Conservation (phyloP, 352 stramenopile genomes). For the Elongisporangium anandrum region DNA sequence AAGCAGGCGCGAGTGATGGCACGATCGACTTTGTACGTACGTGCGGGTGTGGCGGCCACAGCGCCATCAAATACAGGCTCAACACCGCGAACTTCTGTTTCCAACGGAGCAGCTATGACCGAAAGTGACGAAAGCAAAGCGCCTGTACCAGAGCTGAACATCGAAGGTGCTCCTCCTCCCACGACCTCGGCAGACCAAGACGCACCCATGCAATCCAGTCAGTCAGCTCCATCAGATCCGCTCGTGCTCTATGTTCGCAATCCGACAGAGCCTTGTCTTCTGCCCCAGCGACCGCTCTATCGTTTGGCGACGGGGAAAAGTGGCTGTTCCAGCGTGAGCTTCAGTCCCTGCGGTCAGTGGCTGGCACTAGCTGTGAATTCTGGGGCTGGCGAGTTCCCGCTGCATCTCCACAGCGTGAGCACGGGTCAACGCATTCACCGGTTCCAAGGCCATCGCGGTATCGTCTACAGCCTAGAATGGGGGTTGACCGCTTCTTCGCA, state of each 20-base stretch:
- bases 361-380: constrained; percentile 39
- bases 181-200: background rate
- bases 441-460: constrained; percentile 37
- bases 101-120: background rate
- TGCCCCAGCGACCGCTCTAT: constrained; percentile 51
- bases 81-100: too few relatives aligned
- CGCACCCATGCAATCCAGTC: background rate
- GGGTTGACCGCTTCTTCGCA: constrained; percentile 12
- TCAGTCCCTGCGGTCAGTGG: constrained; percentile 53
- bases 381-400: constrained; percentile 28
- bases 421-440: constrained; percentile 27
- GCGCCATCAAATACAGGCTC: background rate
- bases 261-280: constrained; percentile 36
- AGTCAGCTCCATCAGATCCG: constrained; percentile 4
- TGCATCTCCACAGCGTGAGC: constrained; percentile 45
- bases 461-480: constrained; percentile 69
- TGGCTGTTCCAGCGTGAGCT: constrained; percentile 52
- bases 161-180: background rate
- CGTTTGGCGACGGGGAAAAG: constrained; percentile 47
- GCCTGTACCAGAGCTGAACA: background rate
- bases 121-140: background rate
- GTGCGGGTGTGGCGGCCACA: background rate
- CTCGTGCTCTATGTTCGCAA: constrained; percentile 29
- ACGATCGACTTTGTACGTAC: constrained; percentile 34
- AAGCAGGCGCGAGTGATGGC: constrained; percentile 23